phyloP scores from a whole-genome alignment of 2,329 filamentous ascomycete species.

The Trichoderma semiorbis region DNA sequence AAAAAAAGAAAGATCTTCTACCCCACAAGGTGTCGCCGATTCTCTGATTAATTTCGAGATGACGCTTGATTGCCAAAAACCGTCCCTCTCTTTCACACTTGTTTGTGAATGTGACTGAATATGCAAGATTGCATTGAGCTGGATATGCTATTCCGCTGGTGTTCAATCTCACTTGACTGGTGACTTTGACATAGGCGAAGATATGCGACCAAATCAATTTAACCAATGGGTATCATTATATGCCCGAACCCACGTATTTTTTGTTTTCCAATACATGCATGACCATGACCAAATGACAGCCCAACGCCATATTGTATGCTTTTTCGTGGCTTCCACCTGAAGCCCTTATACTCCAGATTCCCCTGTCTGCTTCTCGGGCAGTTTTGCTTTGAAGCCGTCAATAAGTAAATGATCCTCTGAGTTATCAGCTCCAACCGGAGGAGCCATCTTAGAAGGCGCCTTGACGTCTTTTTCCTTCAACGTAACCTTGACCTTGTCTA shows the following conservation, averaged over 20 bases:
- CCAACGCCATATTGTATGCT: conserved; percentile 7
- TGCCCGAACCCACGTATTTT: conserved; percentile 1
- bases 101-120: conserved; percentile 29
- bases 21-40: conserved; percentile 85
- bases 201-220: not conserved
- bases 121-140: not conserved
- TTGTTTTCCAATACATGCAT: conserved; percentile 2
- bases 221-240: conserved; percentile 8
- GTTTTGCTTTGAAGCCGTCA: conserved; percentile 41
- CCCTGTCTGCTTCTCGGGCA: conserved; percentile 12
- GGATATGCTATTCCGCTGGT: not conserved
- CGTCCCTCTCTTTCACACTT: conserved; percentile 19
- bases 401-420: conserved; percentile 44
- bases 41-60: conserved; percentile 59
- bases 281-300: not conserved
- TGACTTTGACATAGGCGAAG: not conserved
- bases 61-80: conserved; percentile 88
- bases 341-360: not conserved
- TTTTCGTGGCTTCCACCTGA: not conserved
- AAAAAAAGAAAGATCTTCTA: conserved; percentile 53
- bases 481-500: conserved; percentile 43
- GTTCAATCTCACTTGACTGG: not conserved
- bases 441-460: conserved; percentile 22
- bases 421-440: conserved; percentile 30
- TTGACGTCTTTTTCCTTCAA: conserved; percentile 49